These are phyloP conservation scores for Pichia sp. DNA, from an alignment of 1,139 yeast species.

Conservation along the genomic window DNA sequence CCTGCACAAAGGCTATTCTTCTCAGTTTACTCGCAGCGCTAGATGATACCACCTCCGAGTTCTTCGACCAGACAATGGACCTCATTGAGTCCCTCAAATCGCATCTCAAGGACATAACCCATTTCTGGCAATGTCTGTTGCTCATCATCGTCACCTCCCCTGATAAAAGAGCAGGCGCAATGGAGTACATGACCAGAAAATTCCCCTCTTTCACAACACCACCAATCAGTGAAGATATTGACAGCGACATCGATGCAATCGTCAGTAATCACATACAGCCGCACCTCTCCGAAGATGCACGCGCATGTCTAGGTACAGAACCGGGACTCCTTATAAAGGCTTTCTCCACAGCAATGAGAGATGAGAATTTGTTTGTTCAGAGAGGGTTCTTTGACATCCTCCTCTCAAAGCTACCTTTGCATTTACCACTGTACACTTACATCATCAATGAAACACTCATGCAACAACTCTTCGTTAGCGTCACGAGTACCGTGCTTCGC, in stretches of 20 bases:
- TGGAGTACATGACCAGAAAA: constrained; percentile 63
- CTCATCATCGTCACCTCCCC: constrained; percentile 68
- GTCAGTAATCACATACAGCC: constrained; percentile 13
- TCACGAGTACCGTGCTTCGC: constrained; percentile 61
- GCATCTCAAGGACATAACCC: constrained; percentile 58
- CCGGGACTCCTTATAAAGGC: constrained; percentile 75
- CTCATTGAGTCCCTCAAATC: constrained; percentile 54
- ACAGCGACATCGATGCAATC: not conserved
- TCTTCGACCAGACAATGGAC: constrained; percentile 52
- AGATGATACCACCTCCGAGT: constrained; percentile 88
- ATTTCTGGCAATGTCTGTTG: constrained; percentile 84
- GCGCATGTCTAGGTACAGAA: constrained; percentile 59
- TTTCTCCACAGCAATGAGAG: constrained; percentile 57
- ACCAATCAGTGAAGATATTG: constrained; percentile 8
- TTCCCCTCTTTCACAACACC: constrained; percentile 47
- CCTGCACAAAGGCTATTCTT: constrained; percentile 60
- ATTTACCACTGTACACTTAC: constrained; percentile 47
- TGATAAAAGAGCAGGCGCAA: constrained; percentile 76
- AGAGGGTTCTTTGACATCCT: constrained; percentile 86
- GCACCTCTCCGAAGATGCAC: constrained; percentile 41
- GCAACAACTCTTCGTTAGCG: constrained; percentile 51
- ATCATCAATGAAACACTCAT: constrained; percentile 39
- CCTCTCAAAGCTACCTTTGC: constrained; percentile 57
- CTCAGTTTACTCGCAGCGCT: constrained; percentile 77
- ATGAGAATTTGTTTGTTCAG: constrained; percentile 64